Evolutionary conservation across 805 yeast species (phyloP).

Genomic region (Ogataea polymorpha): DNA sequence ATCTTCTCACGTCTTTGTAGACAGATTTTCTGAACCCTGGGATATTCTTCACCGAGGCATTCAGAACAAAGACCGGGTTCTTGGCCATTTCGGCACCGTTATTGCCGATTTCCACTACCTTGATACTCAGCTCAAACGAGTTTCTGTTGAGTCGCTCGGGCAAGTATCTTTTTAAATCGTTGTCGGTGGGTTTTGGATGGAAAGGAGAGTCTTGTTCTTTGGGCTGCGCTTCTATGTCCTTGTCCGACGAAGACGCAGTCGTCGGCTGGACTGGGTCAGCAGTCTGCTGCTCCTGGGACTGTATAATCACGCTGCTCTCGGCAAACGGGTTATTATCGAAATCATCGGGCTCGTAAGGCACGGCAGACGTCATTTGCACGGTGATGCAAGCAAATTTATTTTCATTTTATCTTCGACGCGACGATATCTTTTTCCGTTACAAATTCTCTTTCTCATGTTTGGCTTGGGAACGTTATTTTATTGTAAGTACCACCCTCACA

Average conservation of each 20-base stretch:
- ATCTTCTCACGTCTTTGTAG: slow-evolving; percentile 75
- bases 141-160: slow-evolving; percentile 48
- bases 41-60: slow-evolving; percentile 52
- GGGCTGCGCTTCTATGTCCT: neutral
- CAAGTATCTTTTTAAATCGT: slow-evolving; percentile 42
- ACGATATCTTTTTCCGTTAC: slow-evolving; percentile 2
- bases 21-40: slow-evolving; percentile 70
- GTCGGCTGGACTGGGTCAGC: neutral
- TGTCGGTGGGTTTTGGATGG: slow-evolving; percentile 33
- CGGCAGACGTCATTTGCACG: slow-evolving; percentile 34
- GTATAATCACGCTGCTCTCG: slow-evolving; percentile 35
- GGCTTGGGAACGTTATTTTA: slow-evolving; percentile 55
- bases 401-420: slow-evolving; percentile 3
- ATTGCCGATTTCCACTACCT: slow-evolving; percentile 68
- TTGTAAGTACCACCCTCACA: slow-evolving; percentile 27
- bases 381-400: neutral
- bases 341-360: slow-evolving; percentile 46
- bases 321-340: slow-evolving; percentile 63
- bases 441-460: slow-evolving; percentile 32
- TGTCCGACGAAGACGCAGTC: slow-evolving; percentile 1
- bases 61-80: slow-evolving; percentile 78
- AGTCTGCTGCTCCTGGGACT: slow-evolving; percentile 3
- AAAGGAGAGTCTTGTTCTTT: slow-evolving; percentile 21
- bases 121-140: slow-evolving; percentile 44
- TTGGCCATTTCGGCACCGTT: slow-evolving; percentile 54